Evolutionary conservation across 768 basidiomycete genomes (phyloP).

Genomic region (Boletellus ananiceps): DNA sequence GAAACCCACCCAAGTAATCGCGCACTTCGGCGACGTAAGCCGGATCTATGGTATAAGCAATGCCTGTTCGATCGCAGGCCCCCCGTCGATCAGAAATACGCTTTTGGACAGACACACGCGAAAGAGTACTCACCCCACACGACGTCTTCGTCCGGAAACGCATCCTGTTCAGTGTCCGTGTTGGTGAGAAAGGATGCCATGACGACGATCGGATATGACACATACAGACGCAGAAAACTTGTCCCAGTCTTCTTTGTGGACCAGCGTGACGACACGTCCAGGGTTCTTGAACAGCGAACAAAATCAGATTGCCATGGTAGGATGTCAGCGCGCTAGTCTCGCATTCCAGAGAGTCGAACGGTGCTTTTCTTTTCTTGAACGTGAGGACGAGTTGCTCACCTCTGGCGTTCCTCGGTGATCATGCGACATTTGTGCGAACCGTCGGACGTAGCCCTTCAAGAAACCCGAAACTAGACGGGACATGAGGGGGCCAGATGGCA

Average conservation of each 20-base stretch:
- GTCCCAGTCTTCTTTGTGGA: slow-evolving; percentile 88
- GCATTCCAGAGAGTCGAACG: too few relatives aligned
- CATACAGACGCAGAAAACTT: slow-evolving; percentile 62
- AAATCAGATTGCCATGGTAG: background rate
- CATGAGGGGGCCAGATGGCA: background rate
- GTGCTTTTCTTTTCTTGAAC: too few relatives aligned
- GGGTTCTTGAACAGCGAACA: slow-evolving; percentile 48
- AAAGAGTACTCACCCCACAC: slow-evolving; percentile 57
- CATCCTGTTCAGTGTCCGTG: slow-evolving; percentile 19
- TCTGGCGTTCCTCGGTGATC: slow-evolving; percentile 91
- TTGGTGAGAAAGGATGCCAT: background rate
- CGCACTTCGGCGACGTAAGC: slow-evolving; percentile 69
- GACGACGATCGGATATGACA: background rate
- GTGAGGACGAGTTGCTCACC: too few relatives aligned
- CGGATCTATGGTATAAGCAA: slow-evolving; percentile 86
- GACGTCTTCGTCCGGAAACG: slow-evolving; percentile 30
- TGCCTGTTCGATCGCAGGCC: slow-evolving; percentile 40
- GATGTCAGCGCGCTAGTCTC: background rate
- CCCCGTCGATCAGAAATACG: background rate
- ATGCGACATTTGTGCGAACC: slow-evolving; percentile 89
- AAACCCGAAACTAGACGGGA: slow-evolving; percentile 63
- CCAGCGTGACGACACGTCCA: slow-evolving; percentile 85
- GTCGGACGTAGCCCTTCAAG: slow-evolving; percentile 83
- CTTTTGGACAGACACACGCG: too few relatives aligned
- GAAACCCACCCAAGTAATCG: slow-evolving; percentile 68